Percentiles rank a stretch among this genome's conserved stretches.
Evolutionary conservation across 495 filamentous ascomycete genomes (phyloP).

Genomic region (Wilcoxina mikolae): DNA sequence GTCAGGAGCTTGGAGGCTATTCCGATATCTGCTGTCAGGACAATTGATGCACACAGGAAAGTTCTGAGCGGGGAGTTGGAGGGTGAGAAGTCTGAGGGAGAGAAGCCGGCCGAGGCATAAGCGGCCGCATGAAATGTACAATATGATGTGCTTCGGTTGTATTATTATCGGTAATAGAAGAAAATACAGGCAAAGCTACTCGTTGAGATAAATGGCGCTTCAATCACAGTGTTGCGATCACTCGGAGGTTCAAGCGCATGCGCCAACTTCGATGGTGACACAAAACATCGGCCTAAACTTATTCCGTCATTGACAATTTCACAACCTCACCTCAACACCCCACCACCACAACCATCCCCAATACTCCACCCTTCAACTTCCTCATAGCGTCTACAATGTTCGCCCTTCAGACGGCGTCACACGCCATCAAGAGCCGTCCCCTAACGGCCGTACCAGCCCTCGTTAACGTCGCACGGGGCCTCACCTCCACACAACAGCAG

Average conservation of each 20-base stretch:
- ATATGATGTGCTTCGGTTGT: background rate
- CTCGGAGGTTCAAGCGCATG: background rate
- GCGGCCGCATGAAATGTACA: background rate
- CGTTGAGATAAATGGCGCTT: no score
- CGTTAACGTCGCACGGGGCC: background rate
- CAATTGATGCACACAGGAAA: conserved; percentile 24
- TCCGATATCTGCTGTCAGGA: conserved; percentile 17
- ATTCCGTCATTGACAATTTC: background rate
- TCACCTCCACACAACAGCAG: background rate
- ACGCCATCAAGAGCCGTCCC: background rate
- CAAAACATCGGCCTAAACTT: background rate
- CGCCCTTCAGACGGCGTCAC: background rate
- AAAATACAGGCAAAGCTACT: background rate
- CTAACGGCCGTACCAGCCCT: background rate
- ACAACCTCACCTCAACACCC: background rate
- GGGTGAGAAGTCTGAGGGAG: background rate
- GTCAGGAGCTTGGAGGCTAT: conserved; percentile 19
- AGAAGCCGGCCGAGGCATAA: conserved; percentile 1
- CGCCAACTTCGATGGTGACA: background rate
- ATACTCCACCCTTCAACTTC: background rate
- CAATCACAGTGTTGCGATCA: background rate
- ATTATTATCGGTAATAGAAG: background rate
- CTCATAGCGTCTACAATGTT: background rate
- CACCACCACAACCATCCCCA: background rate
- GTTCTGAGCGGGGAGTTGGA: conserved; percentile 15